phyloP scores from a whole-genome alignment of 2,329 filamentous ascomycete genomes.

The Colletotrichum gigasporum region DNA sequence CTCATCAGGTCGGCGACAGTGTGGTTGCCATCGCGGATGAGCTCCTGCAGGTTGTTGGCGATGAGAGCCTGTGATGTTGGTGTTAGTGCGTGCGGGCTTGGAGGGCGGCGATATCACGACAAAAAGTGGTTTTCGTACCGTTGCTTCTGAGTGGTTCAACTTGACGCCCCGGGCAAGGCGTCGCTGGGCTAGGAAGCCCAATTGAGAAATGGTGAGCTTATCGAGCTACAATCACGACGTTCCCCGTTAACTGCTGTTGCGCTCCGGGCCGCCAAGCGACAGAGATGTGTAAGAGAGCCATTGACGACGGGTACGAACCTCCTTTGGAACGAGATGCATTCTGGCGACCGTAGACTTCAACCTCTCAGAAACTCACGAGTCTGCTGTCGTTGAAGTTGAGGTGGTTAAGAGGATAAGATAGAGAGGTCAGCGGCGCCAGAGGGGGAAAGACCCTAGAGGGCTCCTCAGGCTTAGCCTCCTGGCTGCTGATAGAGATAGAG shows the following conservation, averaged over 20 bases:
- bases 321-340: slow-evolving; percentile 60
- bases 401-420: background rate
- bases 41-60: slow-evolving; percentile 89
- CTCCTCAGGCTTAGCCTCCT: background rate
- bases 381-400: background rate
- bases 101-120: background rate
- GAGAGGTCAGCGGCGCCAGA: background rate
- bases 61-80: slow-evolving; percentile 71
- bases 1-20: slow-evolving; percentile 93
- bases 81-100: slow-evolving; percentile 20
- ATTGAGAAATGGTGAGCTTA: slow-evolving; percentile 92
- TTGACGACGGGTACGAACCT: slow-evolving; percentile 46
- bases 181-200: slow-evolving; percentile 87
- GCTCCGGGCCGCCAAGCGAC: slow-evolving; percentile 13
- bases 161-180: slow-evolving; percentile 87
- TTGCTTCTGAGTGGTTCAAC: slow-evolving; percentile 90
- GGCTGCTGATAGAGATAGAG: slow-evolving; percentile 8
- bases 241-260: slow-evolving; percentile 29
- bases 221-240: slow-evolving; percentile 72
- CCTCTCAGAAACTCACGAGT: background rate
- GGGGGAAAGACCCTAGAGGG: no score
- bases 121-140: slow-evolving; percentile 57
- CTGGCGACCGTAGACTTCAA: slow-evolving; percentile 13
- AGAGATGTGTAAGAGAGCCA: slow-evolving; percentile 29
- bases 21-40: slow-evolving; percentile 96